Percentiles rank a stretch among this genome's conserved stretches.
phyloP scores from a whole-genome alignment of 192 early-diverging fungal species.

The Diversispora eburnea region DNA sequence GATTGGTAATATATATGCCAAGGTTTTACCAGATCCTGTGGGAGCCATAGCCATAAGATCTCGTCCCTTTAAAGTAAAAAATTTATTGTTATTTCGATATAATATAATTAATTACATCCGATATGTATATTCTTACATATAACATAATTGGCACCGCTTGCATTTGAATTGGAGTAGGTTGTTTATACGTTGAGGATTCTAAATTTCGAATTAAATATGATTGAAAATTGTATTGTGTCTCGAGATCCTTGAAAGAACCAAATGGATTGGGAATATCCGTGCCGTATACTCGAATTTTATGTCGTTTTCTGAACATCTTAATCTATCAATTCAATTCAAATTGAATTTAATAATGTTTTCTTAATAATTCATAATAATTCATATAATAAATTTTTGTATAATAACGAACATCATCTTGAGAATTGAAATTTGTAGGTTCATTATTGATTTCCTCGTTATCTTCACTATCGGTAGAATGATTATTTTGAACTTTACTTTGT shows the following conservation, averaged over 20 bases:
- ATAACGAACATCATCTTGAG: background rate
- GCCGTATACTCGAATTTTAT: conserved; percentile 81
- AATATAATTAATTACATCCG: background rate
- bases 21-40: conserved; percentile 97
- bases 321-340: conserved; percentile 34
- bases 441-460: conserved; percentile 26
- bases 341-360: background rate
- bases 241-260: conserved; percentile 75
- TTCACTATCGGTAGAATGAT: conserved; percentile 5
- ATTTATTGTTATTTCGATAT: background rate
- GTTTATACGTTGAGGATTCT: conserved; percentile 57
- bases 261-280: conserved; percentile 84
- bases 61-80: conserved; percentile 50
- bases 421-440: conserved; percentile 8
- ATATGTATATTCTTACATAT: conserved; percentile 46
- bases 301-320: conserved; percentile 65
- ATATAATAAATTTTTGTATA: background rate
- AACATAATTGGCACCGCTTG: conserved; percentile 84
- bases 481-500: conserved; percentile 14
- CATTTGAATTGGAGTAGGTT: conserved; percentile 93
- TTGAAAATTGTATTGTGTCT: conserved; percentile 63
- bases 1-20: conserved; percentile 91
- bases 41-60: conserved; percentile 96
- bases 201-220: conserved; percentile 75
- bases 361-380: background rate